Evolutionary conservation across 1,139 yeast genomes (phyloP), one percentile per base, ranked within the genome.

Genomic region (Yamadazyma epiphylla): DNA sequence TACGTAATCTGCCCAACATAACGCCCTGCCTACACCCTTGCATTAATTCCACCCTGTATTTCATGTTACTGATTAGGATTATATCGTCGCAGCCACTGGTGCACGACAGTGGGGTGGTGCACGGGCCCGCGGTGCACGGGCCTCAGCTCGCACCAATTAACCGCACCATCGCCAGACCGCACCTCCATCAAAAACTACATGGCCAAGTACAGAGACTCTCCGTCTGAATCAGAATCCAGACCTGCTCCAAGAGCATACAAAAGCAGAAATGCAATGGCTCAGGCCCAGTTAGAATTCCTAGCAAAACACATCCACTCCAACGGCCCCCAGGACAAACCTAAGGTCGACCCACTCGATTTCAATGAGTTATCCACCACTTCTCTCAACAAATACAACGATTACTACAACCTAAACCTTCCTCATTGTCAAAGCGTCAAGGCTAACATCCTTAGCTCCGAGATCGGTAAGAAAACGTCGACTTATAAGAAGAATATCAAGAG

Each of bases 391-490:
- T 86, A 85, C 58, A 65, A 75, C 36, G 60, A 58, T 21, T 57
- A 69, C 29, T 77, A 80, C 54, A 64, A 62, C 16, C 55, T 66
- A 46, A 61, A 55, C 31, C 52, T 74, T 4, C 77, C 80, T 4
- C 68, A 70, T 26, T 70, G 78, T 10, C 60, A 70, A 44, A 70
- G 84, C 2, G 57, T 74, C 37, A 70, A 74, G 37, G 86, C 84
- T 1, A 79, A 70, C 48, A 59, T 85, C 31, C 55, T 84, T 25
- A 74, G 69, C 32, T 73, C 80, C 13, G 73, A 74, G 24, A 61
- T 81, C 4, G 94, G 94, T 3, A 77, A 74, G 52, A 74, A 77
- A 48, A 77, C 94, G 0, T 58, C 54, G 34, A 64, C 77, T 16
- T 65, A 55, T 36, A 67, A 63, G 39, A 57, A 58, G 41, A 45